A percentile compares a stretch with the other conserved stretches of the same genome.
Evolutionary conservation across 257 asterid species (phyloP).

Genomic region (Cruciata laevipes): DNA sequence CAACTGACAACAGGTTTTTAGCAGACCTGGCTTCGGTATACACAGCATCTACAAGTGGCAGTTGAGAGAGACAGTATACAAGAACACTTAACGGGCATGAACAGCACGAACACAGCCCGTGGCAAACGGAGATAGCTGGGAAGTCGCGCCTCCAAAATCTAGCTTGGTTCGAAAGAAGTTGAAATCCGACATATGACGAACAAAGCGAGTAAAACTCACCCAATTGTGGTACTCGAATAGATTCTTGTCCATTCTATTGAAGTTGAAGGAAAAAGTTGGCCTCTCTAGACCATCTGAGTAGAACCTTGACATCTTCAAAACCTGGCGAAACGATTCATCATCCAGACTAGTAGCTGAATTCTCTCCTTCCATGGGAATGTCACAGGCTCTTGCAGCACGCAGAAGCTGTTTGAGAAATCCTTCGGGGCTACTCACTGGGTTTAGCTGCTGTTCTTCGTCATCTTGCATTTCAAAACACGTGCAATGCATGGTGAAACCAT

Average conservation of each 20-base stretch:
- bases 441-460: constrained; percentile 37
- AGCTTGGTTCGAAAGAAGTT: constrained; percentile 34
- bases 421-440: constrained; percentile 50
- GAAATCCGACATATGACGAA: constrained; percentile 48
- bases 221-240: constrained; percentile 47
- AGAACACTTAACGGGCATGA: constrained; percentile 29
- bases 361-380: constrained; percentile 55
- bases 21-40: constrained; percentile 15
- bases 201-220: constrained; percentile 57
- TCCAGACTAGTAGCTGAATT: constrained; percentile 45
- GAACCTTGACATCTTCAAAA: constrained; percentile 48
- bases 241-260: constrained; percentile 59
- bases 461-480: constrained; percentile 58
- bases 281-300: constrained; percentile 40
- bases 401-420: constrained; percentile 51
- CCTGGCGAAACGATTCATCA: constrained; percentile 50
- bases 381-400: constrained; percentile 41
- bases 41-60: constrained; percentile 14
- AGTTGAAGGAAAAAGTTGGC: constrained; percentile 63
- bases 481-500: constrained; percentile 53
- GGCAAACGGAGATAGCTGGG: constrained; percentile 32
- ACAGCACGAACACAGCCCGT: constrained; percentile 40
- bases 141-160: constrained; percentile 36
- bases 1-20: constrained; percentile 20
- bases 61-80: constrained; percentile 9